phyloP scores from a whole-genome alignment of 306 rosid species.

The Prunus mongolica region DNA sequence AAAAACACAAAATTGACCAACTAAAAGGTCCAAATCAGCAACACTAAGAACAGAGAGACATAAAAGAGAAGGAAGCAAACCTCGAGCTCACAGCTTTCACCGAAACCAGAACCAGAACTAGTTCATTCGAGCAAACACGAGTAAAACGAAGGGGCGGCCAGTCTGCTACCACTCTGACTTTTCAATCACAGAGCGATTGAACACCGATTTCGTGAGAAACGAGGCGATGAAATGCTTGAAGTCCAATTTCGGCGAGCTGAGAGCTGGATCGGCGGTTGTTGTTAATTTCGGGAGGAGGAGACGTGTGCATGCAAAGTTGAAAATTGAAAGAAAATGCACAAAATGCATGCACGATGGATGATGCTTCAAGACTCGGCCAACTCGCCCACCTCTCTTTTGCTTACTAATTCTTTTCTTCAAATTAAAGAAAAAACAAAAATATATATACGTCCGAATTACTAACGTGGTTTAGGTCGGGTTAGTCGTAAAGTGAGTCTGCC shows the following conservation, averaged over 20 bases:
- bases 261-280: slow-evolving; percentile 24
- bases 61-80: slow-evolving; percentile 13
- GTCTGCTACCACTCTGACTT: background rate
- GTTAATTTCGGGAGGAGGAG: slow-evolving; percentile 32
- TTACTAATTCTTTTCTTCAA: slow-evolving; percentile 26
- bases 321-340: slow-evolving; percentile 31
- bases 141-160: background rate
- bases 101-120: slow-evolving; percentile 2
- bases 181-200: slow-evolving; percentile 1
- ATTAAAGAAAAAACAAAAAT: background rate
- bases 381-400: slow-evolving; percentile 41
- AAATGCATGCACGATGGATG: slow-evolving; percentile 99
- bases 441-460: no score
- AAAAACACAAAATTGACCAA: slow-evolving; percentile 12
- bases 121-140: slow-evolving; percentile 8
- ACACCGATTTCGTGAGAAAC: background rate
- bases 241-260: slow-evolving; percentile 29
- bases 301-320: slow-evolving; percentile 91
- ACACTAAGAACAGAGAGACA: slow-evolving; percentile 9
- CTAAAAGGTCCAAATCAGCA: background rate
- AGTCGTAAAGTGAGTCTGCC: no score
- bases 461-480: no score
- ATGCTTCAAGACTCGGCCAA: slow-evolving; percentile 92
- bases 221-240: slow-evolving; percentile 10
- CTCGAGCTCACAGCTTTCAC: slow-evolving; percentile 9